phyloP scores from a whole-genome alignment of 495 filamentous ascomycete genomes.

The Xylaria flabelliformis region DNA sequence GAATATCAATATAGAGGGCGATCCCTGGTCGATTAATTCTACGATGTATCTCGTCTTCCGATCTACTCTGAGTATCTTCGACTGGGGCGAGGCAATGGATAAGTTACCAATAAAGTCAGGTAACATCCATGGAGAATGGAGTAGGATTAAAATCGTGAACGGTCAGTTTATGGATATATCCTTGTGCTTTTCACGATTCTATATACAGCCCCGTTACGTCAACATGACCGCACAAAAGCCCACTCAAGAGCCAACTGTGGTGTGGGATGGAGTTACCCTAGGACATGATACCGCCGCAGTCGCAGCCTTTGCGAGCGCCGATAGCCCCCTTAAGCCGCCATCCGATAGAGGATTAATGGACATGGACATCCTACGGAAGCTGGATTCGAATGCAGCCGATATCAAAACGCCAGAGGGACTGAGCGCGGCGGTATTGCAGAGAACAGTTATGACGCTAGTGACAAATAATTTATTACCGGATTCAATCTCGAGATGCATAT shows the following conservation, averaged over 20 bases:
- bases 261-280: neutral
- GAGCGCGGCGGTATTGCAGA: neutral
- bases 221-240: neutral
- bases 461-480: neutral
- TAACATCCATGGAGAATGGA: conserved; percentile 5
- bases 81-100: neutral
- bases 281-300: neutral
- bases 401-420: neutral
- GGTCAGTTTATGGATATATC: neutral
- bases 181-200: conserved; percentile 13
- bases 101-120: neutral
- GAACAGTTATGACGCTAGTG: neutral
- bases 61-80: neutral
- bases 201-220: neutral
- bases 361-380: neutral
- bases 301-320: neutral
- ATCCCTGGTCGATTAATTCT: conserved; percentile 10
- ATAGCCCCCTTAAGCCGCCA: neutral
- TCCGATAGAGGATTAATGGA: conserved; percentile 10
- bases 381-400: neutral
- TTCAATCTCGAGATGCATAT: neutral
- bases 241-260: neutral
- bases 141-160: neutral
- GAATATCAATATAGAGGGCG: neutral
- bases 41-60: conserved; percentile 1